Evolutionary conservation across 1,284 basidiomycete genomes (phyloP).

Genomic region (Cystobasidium pallidum): DNA sequence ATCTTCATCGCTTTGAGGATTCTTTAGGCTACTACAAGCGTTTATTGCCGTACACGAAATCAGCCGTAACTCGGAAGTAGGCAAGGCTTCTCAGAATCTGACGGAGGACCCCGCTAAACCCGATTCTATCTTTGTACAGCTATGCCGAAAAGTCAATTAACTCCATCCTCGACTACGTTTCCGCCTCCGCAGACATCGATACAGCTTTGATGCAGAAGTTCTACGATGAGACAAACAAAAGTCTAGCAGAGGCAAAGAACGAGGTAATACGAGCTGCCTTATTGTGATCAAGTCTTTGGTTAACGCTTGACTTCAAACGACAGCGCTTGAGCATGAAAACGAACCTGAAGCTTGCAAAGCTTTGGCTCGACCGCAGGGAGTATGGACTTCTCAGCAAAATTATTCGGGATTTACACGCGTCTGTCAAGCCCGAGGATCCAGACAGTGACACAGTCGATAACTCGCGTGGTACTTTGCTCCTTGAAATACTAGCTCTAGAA

Average conservation of each 20-base stretch:
- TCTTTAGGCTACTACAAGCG: slow-evolving; percentile 84
- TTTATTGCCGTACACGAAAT: slow-evolving; percentile 88
- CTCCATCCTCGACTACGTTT: slow-evolving; percentile 96
- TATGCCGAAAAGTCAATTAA: slow-evolving; percentile 91
- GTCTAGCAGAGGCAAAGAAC: slow-evolving; percentile 90
- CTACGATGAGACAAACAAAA: slow-evolving; percentile 89
- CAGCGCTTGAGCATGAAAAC: slow-evolving; percentile 92
- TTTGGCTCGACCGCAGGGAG: slow-evolving; percentile 95
- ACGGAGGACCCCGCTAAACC: slow-evolving; percentile 26
- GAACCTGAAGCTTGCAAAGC: slow-evolving; percentile 93
- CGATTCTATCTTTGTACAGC: slow-evolving; percentile 58
- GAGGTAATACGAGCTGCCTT: slow-evolving; percentile 65
- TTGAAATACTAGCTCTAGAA: slow-evolving; percentile 98
- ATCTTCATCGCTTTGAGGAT: slow-evolving; percentile 74
- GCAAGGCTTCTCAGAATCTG: slow-evolving; percentile 53
- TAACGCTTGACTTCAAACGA: background rate
- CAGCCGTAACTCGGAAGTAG: slow-evolving; percentile 79
- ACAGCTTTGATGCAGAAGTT: slow-evolving; percentile 89
- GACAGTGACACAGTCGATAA: slow-evolving; percentile 67
- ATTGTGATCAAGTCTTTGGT: background rate
- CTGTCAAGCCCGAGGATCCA: slow-evolving; percentile 57
- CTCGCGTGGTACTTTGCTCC: slow-evolving; percentile 83
- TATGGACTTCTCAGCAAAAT: slow-evolving; percentile 76
- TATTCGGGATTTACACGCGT: slow-evolving; percentile 59
- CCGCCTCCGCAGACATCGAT: slow-evolving; percentile 75